A percentile compares a stretch with the other conserved stretches of the same genome.
Evolutionary conservation across 2,329 filamentous ascomycete species (phyloP).

Genomic region (Alternaria hordeiaustralica): DNA sequence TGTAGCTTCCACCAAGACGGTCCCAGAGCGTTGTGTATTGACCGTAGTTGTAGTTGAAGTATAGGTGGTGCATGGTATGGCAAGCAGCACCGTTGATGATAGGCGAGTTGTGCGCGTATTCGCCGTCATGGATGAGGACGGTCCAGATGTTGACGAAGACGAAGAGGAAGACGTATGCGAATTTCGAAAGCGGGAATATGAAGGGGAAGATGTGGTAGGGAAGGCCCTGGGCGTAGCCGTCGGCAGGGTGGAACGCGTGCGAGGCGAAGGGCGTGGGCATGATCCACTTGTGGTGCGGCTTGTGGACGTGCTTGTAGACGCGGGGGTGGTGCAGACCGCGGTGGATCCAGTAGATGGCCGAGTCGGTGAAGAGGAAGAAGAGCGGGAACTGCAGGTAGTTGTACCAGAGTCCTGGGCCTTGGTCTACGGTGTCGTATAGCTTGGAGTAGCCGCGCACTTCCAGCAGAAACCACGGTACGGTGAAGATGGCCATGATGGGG

Average conservation of each 20-base stretch:
- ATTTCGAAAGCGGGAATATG: constrained; percentile 89
- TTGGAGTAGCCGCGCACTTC: constrained; percentile 86
- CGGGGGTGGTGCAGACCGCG: constrained; percentile 80
- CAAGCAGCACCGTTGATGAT: constrained; percentile 93
- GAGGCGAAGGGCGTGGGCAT: constrained; percentile 94
- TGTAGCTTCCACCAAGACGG: constrained; percentile 83
- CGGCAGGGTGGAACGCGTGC: constrained; percentile 92
- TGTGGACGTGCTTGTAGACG: constrained; percentile 89
- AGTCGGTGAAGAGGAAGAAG: constrained; percentile 88
- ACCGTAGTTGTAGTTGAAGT: constrained; percentile 79
- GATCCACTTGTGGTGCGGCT: constrained; percentile 99
- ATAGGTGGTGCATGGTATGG: constrained; percentile 87
- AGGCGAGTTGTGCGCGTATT: constrained; percentile 90
- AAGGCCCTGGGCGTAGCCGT: constrained; percentile 85
- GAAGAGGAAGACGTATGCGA: constrained; percentile 85
- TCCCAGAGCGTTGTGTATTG: constrained; percentile 96
- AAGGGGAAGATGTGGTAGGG: constrained; percentile 96
- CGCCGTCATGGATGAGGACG: constrained; percentile 93
- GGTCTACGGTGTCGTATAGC: constrained; percentile 80
- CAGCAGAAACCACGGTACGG: constrained; percentile 77
- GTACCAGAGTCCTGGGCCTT: constrained; percentile 80
- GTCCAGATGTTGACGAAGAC: constrained; percentile 97
- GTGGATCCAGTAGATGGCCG: constrained; percentile 91
- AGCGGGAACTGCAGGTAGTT: constrained; percentile 83
- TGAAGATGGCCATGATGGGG: constrained; percentile 83